phyloP scores from a whole-genome alignment of 257 asterid genomes.

The Fraxinus cuspidata region DNA sequence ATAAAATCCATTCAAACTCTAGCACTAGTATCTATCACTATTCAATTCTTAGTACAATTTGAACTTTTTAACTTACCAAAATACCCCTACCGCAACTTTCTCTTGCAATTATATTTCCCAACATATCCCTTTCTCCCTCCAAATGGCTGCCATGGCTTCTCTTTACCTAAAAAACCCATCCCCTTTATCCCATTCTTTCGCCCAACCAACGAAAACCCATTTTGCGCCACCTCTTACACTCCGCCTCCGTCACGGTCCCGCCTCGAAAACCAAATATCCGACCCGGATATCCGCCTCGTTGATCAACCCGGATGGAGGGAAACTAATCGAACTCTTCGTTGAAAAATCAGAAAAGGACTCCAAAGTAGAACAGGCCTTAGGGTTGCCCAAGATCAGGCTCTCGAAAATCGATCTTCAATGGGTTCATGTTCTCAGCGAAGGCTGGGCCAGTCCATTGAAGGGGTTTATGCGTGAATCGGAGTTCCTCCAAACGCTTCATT shows the following conservation, averaged over 20 bases:
- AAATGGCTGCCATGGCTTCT: constrained; percentile 74
- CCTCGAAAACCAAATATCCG: constrained; percentile 29
- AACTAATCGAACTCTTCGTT: constrained; percentile 66
- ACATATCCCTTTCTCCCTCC: constrained; percentile 18
- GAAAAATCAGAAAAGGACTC: constrained; percentile 48
- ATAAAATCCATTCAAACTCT: constrained; percentile 3
- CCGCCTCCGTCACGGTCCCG: constrained; percentile 3
- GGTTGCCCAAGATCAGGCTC: constrained; percentile 66
- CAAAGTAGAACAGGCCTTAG: constrained; percentile 45
- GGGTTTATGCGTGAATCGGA: constrained; percentile 94
- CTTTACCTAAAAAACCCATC: constrained; percentile 51
- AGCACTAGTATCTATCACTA: too few species aligned
- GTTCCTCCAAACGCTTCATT: constrained; percentile 99
- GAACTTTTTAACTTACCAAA: neutral
- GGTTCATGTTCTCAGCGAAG: constrained; percentile 97
- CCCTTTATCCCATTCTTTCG: constrained; percentile 27
- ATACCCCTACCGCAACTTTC: neutral
- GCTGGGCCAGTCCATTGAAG: constrained; percentile 97
- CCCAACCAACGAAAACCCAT: constrained; percentile 40
- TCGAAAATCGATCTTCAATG: constrained; percentile 80
- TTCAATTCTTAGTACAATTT: neutral
- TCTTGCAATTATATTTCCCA: constrained; percentile 12
- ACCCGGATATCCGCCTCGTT: constrained; percentile 53
- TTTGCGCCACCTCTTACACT: constrained; percentile 21
- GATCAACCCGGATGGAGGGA: constrained; percentile 91